A percentile compares a stretch with the other conserved stretches of the same genome.
Evolutionary conservation across 768 basidiomycete species (phyloP).

Genomic region (Holtermanniella nyarrowii): DNA sequence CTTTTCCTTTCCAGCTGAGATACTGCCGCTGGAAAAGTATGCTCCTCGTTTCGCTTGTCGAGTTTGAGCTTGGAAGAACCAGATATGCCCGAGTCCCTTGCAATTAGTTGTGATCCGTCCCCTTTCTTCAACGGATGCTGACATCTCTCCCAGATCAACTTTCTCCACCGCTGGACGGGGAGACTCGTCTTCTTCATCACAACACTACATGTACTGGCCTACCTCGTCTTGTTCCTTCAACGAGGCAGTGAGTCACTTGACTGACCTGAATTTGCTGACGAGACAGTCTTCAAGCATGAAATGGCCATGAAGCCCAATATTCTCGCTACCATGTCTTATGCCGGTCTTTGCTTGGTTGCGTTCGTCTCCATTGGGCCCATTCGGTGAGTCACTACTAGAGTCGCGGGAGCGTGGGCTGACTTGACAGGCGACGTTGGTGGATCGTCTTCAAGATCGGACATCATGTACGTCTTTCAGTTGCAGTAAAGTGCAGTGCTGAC

Average conservation of each 20-base stretch:
- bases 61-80: too few species aligned
- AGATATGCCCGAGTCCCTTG: too few species aligned
- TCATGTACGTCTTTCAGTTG: slow-evolving; percentile 7
- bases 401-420: too few species aligned
- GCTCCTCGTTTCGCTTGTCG: too few species aligned
- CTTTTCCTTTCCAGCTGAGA: too few species aligned
- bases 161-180: slow-evolving; percentile 22
- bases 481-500: not conserved
- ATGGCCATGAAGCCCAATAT: slow-evolving; percentile 10
- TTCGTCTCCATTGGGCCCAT: slow-evolving; percentile 9
- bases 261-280: not conserved
- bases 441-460: slow-evolving; percentile 21
- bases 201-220: slow-evolving; percentile 18
- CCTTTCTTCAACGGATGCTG: too few species aligned
- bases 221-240: slow-evolving; percentile 6
- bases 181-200: slow-evolving; percentile 15
- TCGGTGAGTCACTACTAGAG: too few species aligned
- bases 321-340: slow-evolving; percentile 10
- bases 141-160: slow-evolving; percentile 7
- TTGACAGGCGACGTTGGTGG: slow-evolving; percentile 17
- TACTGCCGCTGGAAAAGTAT: too few species aligned
- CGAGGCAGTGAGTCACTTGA: slow-evolving; percentile 4
- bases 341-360: slow-evolving; percentile 7
- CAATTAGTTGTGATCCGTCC: too few species aligned
- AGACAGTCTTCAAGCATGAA: slow-evolving; percentile 4